Evolutionary conservation across 306 rosid genomes (phyloP).

Genomic region (Astragalus membranaceus): DNA sequence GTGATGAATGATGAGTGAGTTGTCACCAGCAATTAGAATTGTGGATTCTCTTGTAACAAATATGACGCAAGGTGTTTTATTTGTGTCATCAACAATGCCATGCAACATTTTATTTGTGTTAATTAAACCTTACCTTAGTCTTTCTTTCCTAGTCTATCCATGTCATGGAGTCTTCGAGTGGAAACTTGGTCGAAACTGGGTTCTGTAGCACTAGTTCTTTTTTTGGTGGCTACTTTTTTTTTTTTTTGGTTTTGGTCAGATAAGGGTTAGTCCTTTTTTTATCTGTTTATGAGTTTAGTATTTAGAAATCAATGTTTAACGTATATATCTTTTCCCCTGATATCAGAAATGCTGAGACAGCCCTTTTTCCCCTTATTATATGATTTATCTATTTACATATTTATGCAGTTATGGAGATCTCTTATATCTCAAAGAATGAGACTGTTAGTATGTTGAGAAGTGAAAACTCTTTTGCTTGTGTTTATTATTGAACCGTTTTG

Average conservation of each 20-base stretch:
- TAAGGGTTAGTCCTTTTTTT: not conserved
- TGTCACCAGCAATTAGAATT: not conserved
- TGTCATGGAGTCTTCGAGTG: not conserved
- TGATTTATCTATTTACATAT: not conserved
- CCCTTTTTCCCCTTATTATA: not conserved
- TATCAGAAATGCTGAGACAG: not conserved
- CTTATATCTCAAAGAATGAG: not conserved
- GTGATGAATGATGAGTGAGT: not conserved
- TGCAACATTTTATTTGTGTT: not conserved
- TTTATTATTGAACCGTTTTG: constrained; percentile 6
- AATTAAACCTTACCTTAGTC: not conserved
- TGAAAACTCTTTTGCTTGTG: not conserved
- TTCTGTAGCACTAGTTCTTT: not conserved
- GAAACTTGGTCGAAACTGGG: not conserved
- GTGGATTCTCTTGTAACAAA: not conserved
- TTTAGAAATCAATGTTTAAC: not conserved
- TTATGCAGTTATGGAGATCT: not conserved
- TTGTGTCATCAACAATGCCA: not conserved
- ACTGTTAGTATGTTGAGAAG: not conserved
- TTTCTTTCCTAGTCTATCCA: not conserved
- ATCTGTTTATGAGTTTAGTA: not conserved
- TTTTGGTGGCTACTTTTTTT: not conserved
- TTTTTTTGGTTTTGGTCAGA: not conserved
- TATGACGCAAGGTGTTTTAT: not conserved
- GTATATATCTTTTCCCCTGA: not conserved